Base-by-base conservation (phyloP, 2,329 filamentous ascomycete species). In the Atkinsonella hypoxylon region DNA sequence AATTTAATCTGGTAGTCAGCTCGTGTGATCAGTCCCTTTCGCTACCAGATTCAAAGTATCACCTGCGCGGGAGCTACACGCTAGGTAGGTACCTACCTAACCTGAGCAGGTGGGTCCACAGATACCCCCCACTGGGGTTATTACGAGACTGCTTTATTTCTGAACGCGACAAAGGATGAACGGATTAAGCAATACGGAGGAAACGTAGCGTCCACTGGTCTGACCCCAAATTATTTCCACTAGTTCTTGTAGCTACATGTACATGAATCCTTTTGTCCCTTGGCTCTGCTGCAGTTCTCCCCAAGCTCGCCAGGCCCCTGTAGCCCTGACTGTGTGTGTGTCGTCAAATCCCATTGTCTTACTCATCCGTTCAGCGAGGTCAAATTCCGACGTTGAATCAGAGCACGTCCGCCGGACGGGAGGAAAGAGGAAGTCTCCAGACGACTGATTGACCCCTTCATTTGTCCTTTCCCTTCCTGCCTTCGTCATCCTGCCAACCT, bases 331-430 rank as follows among this genome's bases (percentile, higher is more conserved):
- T 32, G n/a, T 20, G 8, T 10, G 41, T 6, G 34, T 30, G 32
- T 38, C 34, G 36, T 42, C 53, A 52, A 54, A 54, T 53, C 48
- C 53, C 53, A 46, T 48, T 50, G 53, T 49, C 51, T 55, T 51
- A 55, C 53, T 51, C 53, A 48, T 32, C 50, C 32, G 17, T 34
- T 17, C 26, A 42, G 26, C 30, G 32, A 51, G 45, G 8, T 31
- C 41, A 39, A 31, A 20, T 50, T 26, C 48, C 48, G 48, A 49
- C 36, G 34, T 22, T 18, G 20, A 13, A 39, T 38, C 47, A 38
- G 40, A 45, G 34, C 34, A 41, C 22, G 34, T 30, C 12, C 38
- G 42, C 22, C 13, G 40, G 40, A 22, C 17, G 18, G 18, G 40
- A 18, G 42, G 42, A n/a, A 45, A 32, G n/a, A 17, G 17, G 42